Evolutionary conservation across 352 stramenopile genomes (phyloP), one percentile per base, ranked within the genome.

Genomic region (Phytopythium aichiense): DNA sequence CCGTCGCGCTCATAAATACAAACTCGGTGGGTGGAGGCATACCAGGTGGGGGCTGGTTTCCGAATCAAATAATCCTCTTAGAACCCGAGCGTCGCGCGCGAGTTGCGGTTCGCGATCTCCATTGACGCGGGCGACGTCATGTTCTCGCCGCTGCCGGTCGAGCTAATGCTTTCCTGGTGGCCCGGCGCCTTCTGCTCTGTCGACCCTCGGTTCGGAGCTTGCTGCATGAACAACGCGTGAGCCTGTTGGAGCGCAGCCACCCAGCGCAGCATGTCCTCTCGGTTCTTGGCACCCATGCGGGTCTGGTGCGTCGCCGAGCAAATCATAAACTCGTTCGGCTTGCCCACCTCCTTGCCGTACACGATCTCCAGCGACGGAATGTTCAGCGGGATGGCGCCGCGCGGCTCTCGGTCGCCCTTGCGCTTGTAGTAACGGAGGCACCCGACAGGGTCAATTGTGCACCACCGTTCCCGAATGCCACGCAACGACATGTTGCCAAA

Each of bases 401-500:
- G 83, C 25, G 83, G 69, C 38, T 92, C 82, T 8, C 79, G 80
- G 64, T 94, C 85, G n/a, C 77, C 73, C 67, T 91, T 82, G 22
- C 78, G 77, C 70, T 92, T 94, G 77, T 88, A 94, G 64, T 94
- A 94, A 16, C 74, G 66, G 31, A 94, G 68, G 51, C 76, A 76
- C 30, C 85, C 85, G 16, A 76, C 72, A 0, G 79, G 66, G 46
- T 94, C 81, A 35, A 94, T 82, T 46, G 74, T 74, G 61, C 78
- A 94, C 74, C 80, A 94, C 23, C 85, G 79, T 12, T 92, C 82
- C 0, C 83, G 81, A 56, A 89, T 77, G 11, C 85, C 85, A 28
- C 82, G 79, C 13, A 94, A 53, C 25, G 78, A 89, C 77, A 94
- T 91, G 60, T 91, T 91, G 20, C 79, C 81, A 31, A 94, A 89